A percentile compares a stretch with the other conserved stretches of the same genome.
Conservation (phyloP, 2,329 filamentous ascomycete species). For the Lachnellula subtilissima region DNA sequence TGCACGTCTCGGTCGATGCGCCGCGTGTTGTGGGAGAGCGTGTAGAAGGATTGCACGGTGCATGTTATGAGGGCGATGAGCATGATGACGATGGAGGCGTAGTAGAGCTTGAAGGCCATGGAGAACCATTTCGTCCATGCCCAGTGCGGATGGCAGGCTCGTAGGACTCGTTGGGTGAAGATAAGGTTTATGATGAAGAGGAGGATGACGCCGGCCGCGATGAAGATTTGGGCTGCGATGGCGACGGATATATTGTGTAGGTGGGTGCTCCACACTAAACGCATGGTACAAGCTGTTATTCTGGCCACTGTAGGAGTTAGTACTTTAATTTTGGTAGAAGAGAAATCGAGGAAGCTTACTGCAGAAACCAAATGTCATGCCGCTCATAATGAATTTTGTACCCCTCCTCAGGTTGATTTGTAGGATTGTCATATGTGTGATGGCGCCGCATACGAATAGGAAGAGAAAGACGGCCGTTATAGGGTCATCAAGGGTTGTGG, state of each 20-base stretch:
- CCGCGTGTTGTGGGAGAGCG: constrained; percentile 47
- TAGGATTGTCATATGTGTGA: constrained; percentile 54
- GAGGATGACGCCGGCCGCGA: constrained; percentile 50
- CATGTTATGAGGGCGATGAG: constrained; percentile 63
- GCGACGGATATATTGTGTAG: constrained; percentile 15
- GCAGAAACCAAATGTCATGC: constrained; percentile 51
- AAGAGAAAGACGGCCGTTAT: constrained; percentile 58
- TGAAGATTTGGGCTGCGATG: constrained; percentile 25
- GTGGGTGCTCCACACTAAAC: constrained; percentile 57
- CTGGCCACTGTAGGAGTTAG: constrained; percentile 30
- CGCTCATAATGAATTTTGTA: constrained; percentile 57
- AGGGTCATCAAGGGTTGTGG: constrained; percentile 55
- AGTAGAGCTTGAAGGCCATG: constrained; percentile 52
- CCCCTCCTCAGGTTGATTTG: constrained; percentile 45
- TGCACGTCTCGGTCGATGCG: constrained; percentile 57
- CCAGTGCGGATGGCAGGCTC: constrained; percentile 64
- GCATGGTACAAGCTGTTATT: constrained; percentile 35
- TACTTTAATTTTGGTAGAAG: too few relatives aligned
- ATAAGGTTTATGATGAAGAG: constrained; percentile 75
- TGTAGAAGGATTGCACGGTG: constrained; percentile 63
- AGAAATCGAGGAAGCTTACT: neutral
- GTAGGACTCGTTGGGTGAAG: constrained; percentile 69
- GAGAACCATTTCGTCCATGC: constrained; percentile 60
- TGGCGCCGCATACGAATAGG: constrained; percentile 51
- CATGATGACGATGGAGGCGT: constrained; percentile 51